Percentiles rank a stretch among this genome's conserved stretches.
These are phyloP conservation scores for Boletellus emodensis DNA, from an alignment of 768 basidiomycete species.

Conservation along the genomic window DNA sequence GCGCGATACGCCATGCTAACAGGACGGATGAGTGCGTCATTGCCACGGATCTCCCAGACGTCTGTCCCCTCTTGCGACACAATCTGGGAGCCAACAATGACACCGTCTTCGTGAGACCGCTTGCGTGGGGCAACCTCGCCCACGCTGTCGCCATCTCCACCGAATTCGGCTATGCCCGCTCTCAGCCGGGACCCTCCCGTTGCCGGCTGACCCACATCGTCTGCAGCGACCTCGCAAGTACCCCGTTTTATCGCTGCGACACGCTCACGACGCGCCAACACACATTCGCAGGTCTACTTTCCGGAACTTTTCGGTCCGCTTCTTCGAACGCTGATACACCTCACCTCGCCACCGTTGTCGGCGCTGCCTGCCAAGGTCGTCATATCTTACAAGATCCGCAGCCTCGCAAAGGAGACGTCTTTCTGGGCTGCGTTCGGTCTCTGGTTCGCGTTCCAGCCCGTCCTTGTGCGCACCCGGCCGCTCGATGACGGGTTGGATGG, in stretches of 20 bases:
- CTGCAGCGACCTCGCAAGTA: conserved; percentile 79
- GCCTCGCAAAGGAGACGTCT: conserved; percentile 61
- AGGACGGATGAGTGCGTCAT: conserved; percentile 32
- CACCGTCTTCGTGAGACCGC: conserved; percentile 43
- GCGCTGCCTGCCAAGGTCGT: conserved; percentile 37
- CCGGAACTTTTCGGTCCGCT: conserved; percentile 76
- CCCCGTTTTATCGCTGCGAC: neutral
- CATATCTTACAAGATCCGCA: conserved; percentile 76
- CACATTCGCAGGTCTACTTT: conserved; percentile 69
- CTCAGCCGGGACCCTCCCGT: neutral
- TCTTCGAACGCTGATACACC: conserved; percentile 65
- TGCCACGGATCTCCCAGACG: conserved; percentile 77
- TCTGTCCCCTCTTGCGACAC: conserved; percentile 46
- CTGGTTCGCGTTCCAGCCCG: conserved; percentile 66
- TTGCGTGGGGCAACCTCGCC: conserved; percentile 64
- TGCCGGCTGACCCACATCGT: conserved; percentile 57
- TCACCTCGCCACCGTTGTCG: conserved; percentile 48
- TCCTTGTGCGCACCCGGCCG: conserved; percentile 32
- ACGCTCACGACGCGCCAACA: neutral
- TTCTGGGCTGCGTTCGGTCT: conserved; percentile 82
- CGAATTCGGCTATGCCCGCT: conserved; percentile 31
- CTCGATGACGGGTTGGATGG: neutral
- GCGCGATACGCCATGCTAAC: conserved; percentile 31
- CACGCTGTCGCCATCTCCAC: conserved; percentile 41
- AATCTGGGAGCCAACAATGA: conserved; percentile 30